Evolutionary conservation across 2,329 filamentous ascomycete genomes (phyloP), one percentile per base, ranked within the genome.

Genomic region (Ceratocystis eucalypticola): DNA sequence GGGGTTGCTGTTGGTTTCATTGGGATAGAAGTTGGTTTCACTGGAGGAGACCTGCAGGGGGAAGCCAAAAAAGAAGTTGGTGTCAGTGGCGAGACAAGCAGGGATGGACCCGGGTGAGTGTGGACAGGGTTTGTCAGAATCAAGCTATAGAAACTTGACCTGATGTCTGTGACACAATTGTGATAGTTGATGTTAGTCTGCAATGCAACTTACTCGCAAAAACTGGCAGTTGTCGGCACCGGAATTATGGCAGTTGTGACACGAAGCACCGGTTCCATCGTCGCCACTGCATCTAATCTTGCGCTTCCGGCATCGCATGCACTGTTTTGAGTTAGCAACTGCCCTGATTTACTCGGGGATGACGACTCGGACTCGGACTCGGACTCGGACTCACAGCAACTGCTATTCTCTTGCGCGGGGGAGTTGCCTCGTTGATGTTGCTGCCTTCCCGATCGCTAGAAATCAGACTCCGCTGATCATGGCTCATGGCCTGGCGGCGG

Each of bases 251-350:
- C 93, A 97, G 74, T 92, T 96, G 10, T 82, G 79, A 75, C 93
- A 97, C n/a, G 87, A 85, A 48, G 79, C 77, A n/a, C 88, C 88
- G 72, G 87, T 84, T 41, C 88, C 88, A 44, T 82, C 80, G 73
- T 96, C 91, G 55, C 93, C 93, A 72, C 89, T 96, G 77, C 93
- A 97, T 71, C 90, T 88, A 71, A 97, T 97, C 80, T 97, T 97
- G 68, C 93, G 84, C 77, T 93, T 92, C 68, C 93, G 85, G 76
- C 93, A 97, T 70, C 93, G 85, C 45, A 85, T 84, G 75, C 93
- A 97, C 93, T 96, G 70, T 66, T 7, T 20, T 4, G n/a, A 17
- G 53, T 57, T 57, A 57, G 53, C 53, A 57, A 57, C 53, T 57
- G 53, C 25, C 53, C 22, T 46, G 15, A 41, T 15, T 1, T 12